Percentiles rank a stretch among this genome's conserved stretches.
phyloP scores from a whole-genome alignment of 345 rosid species.

The Psidium friedrichsthalianum region DNA sequence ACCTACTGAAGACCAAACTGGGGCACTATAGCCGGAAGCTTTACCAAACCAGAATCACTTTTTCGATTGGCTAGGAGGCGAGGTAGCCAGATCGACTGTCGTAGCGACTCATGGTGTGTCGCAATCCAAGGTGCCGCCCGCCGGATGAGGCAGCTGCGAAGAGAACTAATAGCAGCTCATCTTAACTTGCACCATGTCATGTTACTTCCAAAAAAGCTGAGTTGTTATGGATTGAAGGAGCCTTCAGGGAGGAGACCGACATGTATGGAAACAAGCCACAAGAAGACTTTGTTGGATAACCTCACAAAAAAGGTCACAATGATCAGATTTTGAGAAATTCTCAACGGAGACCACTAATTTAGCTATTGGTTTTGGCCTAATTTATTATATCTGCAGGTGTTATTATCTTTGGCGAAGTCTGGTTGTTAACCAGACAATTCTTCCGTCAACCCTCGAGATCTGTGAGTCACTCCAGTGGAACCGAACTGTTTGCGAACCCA shows the following conservation, averaged over 20 bases:
- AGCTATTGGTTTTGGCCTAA: too few species aligned
- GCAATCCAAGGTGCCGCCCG: background rate
- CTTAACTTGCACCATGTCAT: slow-evolving; percentile 1
- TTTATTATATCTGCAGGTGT: too few species aligned
- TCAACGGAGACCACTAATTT: too few species aligned
- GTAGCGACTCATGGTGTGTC: slow-evolving; percentile 72
- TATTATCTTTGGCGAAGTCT: too few species aligned
- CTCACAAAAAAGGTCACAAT: too few species aligned
- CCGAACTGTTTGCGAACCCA: too few species aligned
- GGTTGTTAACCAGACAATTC: too few species aligned
- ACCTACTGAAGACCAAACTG: slow-evolving; percentile 37
- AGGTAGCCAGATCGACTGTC: slow-evolving; percentile 92
- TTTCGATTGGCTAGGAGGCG: slow-evolving; percentile 77
- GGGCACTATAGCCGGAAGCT: slow-evolving; percentile 45
- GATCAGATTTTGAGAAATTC: too few species aligned
- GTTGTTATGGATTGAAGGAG: background rate
- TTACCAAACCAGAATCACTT: slow-evolving; percentile 95
- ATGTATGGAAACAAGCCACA: too few species aligned
- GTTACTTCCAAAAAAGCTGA: background rate
- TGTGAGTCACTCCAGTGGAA: too few species aligned
- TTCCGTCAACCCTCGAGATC: too few species aligned
- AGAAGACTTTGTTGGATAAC: too few species aligned
- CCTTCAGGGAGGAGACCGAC: background rate
- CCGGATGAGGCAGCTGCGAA: slow-evolving; percentile 56
- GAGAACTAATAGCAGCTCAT: slow-evolving; percentile 25